These are phyloP conservation scores for Alnus rubra DNA, from an alignment of 306 rosid genomes.

Conservation along the genomic window DNA sequence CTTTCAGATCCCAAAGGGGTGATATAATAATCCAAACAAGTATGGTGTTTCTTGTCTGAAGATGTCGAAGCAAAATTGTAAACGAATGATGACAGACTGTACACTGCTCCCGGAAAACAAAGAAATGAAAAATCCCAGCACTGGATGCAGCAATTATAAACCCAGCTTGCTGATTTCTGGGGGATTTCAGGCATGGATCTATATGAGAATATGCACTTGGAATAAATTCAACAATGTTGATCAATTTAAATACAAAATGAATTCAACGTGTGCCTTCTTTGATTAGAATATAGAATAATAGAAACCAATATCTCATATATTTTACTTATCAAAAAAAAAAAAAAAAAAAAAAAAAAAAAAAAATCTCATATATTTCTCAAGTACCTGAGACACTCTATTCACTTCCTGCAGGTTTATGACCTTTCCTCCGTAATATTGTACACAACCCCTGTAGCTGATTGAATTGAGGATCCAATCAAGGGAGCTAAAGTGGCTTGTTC, in stretches of 20 bases:
- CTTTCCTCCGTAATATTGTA: slow-evolving; percentile 98
- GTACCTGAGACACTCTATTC: slow-evolving; percentile 96
- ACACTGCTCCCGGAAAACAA: not conserved
- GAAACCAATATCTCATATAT: slow-evolving; percentile 18
- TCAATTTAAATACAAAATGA: slow-evolving; percentile 20
- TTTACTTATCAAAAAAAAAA: too few species aligned
- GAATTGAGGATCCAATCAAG: slow-evolving; percentile 92
- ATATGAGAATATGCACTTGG: slow-evolving; percentile 1
- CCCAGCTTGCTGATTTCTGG: slow-evolving; percentile 2
- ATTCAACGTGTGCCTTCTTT: slow-evolving; percentile 7
- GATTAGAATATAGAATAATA: not conserved
- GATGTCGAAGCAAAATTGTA: not conserved
- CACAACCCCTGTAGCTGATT: slow-evolving; percentile 96
- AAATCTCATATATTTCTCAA: slow-evolving; percentile 20
- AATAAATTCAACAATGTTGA: slow-evolving; percentile 1
- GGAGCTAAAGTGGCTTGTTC: slow-evolving; percentile 99
- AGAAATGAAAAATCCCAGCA: not conserved
- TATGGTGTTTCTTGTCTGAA: not conserved
- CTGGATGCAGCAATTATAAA: not conserved
- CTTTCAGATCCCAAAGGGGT: not conserved
- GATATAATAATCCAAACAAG: not conserved
- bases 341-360: too few species aligned
- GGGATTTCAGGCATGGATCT: not conserved
- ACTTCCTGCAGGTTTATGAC: slow-evolving; percentile 99
- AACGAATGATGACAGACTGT: not conserved